These are phyloP conservation scores for Metarhizium robertsii DNA, from an alignment of 2,329 filamentous ascomycete species.

Conservation along the genomic window DNA sequence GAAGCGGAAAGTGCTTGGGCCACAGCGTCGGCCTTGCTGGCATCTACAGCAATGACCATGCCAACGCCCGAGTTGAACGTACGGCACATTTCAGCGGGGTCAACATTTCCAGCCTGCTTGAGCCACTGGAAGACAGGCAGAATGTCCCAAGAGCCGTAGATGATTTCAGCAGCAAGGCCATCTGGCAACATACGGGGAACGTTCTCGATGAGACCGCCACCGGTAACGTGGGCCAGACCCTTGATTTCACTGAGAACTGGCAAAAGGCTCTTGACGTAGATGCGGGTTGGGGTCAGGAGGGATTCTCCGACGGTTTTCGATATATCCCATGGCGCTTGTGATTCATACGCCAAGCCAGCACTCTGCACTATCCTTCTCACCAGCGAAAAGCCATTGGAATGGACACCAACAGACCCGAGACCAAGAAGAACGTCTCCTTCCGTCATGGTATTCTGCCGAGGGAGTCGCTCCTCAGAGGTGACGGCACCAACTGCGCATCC, in stretches of 20 bases:
- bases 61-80: constrained; percentile 94
- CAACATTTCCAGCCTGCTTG: constrained; percentile 62
- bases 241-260: constrained; percentile 63
- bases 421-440: constrained; percentile 80
- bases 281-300: constrained; percentile 80
- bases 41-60: constrained; percentile 79
- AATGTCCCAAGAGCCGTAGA: constrained; percentile 65
- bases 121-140: constrained; percentile 83
- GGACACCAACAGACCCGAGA: constrained; percentile 74
- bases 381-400: constrained; percentile 98
- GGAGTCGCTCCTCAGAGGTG: constrained; percentile 58
- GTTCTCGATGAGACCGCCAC: constrained; percentile 87
- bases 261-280: constrained; percentile 82
- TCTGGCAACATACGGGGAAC: constrained; percentile 85
- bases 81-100: constrained; percentile 70
- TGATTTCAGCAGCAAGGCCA: constrained; percentile 69
- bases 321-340: constrained; percentile 66
- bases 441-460: constrained; percentile 65
- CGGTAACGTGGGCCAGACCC: constrained; percentile 94
- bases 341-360: constrained; percentile 61
- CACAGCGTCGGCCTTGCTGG: constrained; percentile 52
- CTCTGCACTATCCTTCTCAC: constrained; percentile 78
- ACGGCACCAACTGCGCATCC: constrained; percentile 86
- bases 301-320: constrained; percentile 58
- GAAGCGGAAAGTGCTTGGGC: constrained; percentile 49